phyloP scores from a whole-genome alignment of 768 basidiomycete species.

The Trametes cubensis region DNA sequence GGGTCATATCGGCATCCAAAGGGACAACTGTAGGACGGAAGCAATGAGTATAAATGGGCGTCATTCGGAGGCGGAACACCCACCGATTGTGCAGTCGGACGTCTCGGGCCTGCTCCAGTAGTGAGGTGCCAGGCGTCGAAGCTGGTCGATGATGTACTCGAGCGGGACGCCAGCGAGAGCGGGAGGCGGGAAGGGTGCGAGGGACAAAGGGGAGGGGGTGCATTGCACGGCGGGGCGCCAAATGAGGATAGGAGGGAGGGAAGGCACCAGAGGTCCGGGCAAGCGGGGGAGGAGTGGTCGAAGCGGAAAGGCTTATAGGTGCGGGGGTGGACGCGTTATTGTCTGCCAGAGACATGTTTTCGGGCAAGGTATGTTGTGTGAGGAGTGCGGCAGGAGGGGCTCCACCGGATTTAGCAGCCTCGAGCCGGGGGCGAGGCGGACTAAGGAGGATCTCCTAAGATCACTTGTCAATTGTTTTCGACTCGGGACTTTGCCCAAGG shows the following conservation, averaged over 20 bases:
- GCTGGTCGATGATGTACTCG: conserved; percentile 72
- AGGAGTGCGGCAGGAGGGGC: conserved; percentile 8
- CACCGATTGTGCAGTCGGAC: conserved; percentile 79
- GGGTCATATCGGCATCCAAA: conserved; percentile 24
- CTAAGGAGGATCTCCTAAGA: conserved; percentile 21
- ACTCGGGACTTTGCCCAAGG: conserved; percentile 15
- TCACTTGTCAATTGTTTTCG: conserved; percentile 23
- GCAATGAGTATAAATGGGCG: conserved; percentile 1
- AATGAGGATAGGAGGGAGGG: conserved; percentile 19
- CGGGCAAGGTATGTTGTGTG: conserved; percentile 19
- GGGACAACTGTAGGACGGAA: conserved; percentile 29
- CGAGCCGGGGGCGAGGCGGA: conserved; percentile 26
- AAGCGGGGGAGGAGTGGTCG: conserved; percentile 11
- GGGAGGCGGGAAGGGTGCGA: conserved; percentile 66
- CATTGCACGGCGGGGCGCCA: conserved; percentile 31
- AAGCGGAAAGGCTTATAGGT: conserved; percentile 25
- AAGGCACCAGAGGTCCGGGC: conserved; percentile 25
- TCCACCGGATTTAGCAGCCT: conserved; percentile 26
- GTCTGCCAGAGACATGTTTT: conserved; percentile 33
- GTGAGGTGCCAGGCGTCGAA: conserved; percentile 63
- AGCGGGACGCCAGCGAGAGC: conserved; percentile 64
- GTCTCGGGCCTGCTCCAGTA: conserved; percentile 80
- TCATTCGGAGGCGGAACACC: conserved; percentile 19
- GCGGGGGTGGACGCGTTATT: conserved; percentile 24
- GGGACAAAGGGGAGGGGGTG: conserved; percentile 46